Conservation (phyloP, 345 rosid genomes). For the Ceriops decandra region DNA sequence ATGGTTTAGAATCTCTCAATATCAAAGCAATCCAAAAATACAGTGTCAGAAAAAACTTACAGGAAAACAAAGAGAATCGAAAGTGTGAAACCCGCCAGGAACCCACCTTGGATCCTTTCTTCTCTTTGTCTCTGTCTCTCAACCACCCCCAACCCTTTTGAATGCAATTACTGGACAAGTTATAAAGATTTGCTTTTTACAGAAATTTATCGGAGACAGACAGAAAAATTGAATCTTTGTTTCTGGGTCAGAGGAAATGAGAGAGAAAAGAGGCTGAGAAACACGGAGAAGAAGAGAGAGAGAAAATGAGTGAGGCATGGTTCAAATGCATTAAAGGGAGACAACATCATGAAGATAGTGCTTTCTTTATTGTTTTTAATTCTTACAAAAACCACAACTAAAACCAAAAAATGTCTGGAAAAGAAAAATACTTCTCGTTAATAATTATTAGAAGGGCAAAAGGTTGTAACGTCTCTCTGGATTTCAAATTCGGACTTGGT, state of each 20-base stretch:
- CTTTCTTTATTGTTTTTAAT: conserved; percentile 1
- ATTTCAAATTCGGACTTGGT: conserved; percentile 54
- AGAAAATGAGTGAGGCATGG: neutral
- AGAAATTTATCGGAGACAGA: conserved; percentile 3
- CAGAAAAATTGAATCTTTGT: neutral
- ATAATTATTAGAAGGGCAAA: neutral
- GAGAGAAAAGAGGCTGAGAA: conserved; percentile 6
- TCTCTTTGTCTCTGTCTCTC: neutral
- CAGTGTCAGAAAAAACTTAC: conserved; percentile 25
- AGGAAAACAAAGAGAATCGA: neutral
- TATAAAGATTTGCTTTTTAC: neutral
- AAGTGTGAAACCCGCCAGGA: neutral
- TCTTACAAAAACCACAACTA: too few species aligned
- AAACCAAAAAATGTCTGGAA: too few species aligned
- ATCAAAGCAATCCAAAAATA: too few species aligned
- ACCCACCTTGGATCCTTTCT: neutral
- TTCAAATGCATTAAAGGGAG: conserved; percentile 48
- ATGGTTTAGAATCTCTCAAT: neutral
- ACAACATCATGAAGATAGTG: conserved; percentile 1
- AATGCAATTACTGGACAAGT: neutral
- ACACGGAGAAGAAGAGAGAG: neutral
- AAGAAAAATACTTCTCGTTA: neutral
- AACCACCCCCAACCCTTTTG: too few species aligned
- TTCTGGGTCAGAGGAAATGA: conserved; percentile 10
- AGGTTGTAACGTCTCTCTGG: conserved; percentile 59